Percentiles rank a stretch among this genome's conserved stretches.
Evolutionary conservation across 2,329 filamentous ascomycete genomes (phyloP).

Genomic region (Nigrospora osmanthi): DNA sequence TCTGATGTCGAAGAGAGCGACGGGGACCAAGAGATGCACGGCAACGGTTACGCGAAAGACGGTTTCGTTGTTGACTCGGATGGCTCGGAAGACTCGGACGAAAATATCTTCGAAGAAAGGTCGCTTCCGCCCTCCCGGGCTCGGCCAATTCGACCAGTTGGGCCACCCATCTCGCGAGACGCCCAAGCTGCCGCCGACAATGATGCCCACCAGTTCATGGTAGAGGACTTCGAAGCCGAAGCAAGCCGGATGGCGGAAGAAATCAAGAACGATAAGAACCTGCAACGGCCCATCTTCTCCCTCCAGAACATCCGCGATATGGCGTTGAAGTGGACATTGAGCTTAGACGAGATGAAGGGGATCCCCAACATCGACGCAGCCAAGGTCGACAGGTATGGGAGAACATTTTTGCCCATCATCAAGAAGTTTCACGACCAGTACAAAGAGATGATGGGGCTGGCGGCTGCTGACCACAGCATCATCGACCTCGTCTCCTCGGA

Average conservation of each 20-base stretch:
- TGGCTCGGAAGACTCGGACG: constrained; percentile 38
- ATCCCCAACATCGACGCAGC: constrained; percentile 57
- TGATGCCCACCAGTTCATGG: constrained; percentile 53
- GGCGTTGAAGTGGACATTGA: constrained; percentile 61
- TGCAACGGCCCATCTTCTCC: constrained; percentile 57
- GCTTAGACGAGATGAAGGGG: constrained; percentile 49
- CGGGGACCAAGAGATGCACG: constrained; percentile 25
- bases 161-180: constrained; percentile 50
- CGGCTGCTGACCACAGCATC: constrained; percentile 25
- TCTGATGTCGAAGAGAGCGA: constrained; percentile 29
- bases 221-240: constrained; percentile 57
- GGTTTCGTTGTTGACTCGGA: constrained; percentile 33
- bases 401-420: constrained; percentile 52
- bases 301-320: constrained; percentile 65
- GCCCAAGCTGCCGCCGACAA: constrained; percentile 41
- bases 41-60: constrained; percentile 36
- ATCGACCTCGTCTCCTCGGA: constrained; percentile 42
- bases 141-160: constrained; percentile 18
- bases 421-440: constrained; percentile 37
- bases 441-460: constrained; percentile 37
- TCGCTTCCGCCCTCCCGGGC: constrained; percentile 30
- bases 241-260: constrained; percentile 54
- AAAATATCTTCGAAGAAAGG: constrained; percentile 24
- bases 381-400: constrained; percentile 55
- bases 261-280: constrained; percentile 49